Evolutionary conservation across 2,329 filamentous ascomycete species (phyloP).

Genomic region (Elsinoe arachidis): DNA sequence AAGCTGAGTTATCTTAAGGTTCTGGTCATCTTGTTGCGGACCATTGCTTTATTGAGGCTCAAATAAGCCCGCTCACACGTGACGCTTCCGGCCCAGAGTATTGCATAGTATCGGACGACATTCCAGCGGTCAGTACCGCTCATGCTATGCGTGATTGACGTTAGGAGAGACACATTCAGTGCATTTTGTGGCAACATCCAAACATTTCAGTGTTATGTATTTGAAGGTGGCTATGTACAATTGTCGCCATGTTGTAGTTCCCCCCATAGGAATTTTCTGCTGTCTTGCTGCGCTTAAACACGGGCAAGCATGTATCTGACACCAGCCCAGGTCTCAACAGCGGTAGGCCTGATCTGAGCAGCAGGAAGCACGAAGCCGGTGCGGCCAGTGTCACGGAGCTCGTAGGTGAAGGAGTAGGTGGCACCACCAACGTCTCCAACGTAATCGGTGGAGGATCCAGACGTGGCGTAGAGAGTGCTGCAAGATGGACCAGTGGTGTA

Average conservation of each 20-base stretch:
- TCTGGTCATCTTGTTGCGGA: no score
- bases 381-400: slow-evolving; percentile 41
- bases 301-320: slow-evolving; percentile 18
- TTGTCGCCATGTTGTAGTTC: background rate
- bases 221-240: slow-evolving; percentile 1
- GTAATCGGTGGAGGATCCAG: slow-evolving; percentile 39
- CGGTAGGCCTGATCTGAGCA: slow-evolving; percentile 40
- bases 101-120: no score
- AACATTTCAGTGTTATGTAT: background rate
- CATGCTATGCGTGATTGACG: no score
- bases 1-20: no score
- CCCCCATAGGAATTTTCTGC: background rate
- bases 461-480: slow-evolving; percentile 52
- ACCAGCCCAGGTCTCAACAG: slow-evolving; percentile 41
- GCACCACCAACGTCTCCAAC: slow-evolving; percentile 34
- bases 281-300: background rate
- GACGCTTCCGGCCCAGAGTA: no score
- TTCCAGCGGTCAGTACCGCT: no score
- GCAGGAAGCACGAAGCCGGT: slow-evolving; percentile 44
- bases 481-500: slow-evolving; percentile 44
- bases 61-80: no score
- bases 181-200: no score
- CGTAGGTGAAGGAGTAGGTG: slow-evolving; percentile 40
- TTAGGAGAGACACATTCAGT: no score
- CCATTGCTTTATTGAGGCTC: no score